phyloP scores from a whole-genome alignment of 2,329 filamentous ascomycete genomes.

The Ophiostoma sp. region DNA sequence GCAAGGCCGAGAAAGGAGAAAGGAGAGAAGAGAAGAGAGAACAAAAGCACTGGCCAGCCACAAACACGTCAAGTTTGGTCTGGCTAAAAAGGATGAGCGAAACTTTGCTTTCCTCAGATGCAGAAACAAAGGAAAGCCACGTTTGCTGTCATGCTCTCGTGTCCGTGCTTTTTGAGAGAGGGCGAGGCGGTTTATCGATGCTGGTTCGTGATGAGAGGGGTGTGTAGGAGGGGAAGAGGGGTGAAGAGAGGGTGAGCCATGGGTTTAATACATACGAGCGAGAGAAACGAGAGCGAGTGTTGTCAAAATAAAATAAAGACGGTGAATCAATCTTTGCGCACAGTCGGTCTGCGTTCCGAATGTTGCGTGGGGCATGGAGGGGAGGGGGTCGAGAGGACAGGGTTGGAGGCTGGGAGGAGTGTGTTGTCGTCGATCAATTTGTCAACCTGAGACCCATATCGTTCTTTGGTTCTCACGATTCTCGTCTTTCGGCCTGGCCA shows the following conservation, averaged over 20 bases:
- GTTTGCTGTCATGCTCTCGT: not conserved
- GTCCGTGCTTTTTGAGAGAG: not conserved
- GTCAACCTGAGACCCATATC: conserved; percentile 7
- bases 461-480: not conserved
- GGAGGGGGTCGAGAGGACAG: not conserved
- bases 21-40: not conserved
- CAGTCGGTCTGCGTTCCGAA: conserved; percentile 16
- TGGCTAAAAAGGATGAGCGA: conserved; percentile 18
- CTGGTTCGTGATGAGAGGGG: not conserved
- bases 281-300: not conserved
- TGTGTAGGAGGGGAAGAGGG: not conserved
- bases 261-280: not conserved
- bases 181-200: not conserved
- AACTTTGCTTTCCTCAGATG: conserved; percentile 13
- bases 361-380: not conserved
- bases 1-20: not conserved
- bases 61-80: not conserved
- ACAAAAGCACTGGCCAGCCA: not conserved
- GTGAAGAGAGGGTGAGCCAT: not conserved
- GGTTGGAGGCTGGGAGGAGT: not conserved
- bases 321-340: not conserved
- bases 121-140: not conserved
- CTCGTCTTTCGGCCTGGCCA: not conserved
- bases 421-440: conserved; percentile 17
- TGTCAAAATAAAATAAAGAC: not conserved